Base-by-base conservation (phyloP, 169 alveolate genomes). In the Nephromyces sp. region DNA sequence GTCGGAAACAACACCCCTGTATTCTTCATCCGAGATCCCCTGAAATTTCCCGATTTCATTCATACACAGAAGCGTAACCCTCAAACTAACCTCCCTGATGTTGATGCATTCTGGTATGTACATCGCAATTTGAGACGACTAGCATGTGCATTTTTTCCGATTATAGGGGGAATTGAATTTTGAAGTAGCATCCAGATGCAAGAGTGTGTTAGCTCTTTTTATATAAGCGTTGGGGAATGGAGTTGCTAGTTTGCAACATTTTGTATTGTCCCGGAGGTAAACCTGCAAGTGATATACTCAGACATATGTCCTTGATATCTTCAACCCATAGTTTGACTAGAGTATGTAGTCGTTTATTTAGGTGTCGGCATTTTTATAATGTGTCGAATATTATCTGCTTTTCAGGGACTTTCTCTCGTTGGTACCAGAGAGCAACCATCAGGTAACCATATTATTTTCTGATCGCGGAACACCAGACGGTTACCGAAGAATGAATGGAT, bases 381-480 rank as follows among this genome's bases (percentile, higher is more conserved):
- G n/a, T n/a, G n/a, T n/a, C n/a, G n/a, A n/a, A n/a, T n/a, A n/a
- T n/a, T n/a, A n/a, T n/a, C n/a, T n/a, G n/a, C n/a, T n/a, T n/a
- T n/a, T n/a, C n/a, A 43, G 57, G 57, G 94, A 89, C 67, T 89
- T 89, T 82, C 68, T 87, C 70, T 77, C 89, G 43, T 75, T 63
- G 30, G 70, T 33, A 24, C 94, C 92, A 32, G 94, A 89, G 72
- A 64, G 87, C 32, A 63, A 79, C 32, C 92, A 89, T 52, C 80
- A 86, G 62, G 80, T 85, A 6, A 81, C 89, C 30, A 64, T 83
- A 34, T 74, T 87, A 8, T 82, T 85, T 72, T 69, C 87, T 6
- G 84, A 87, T 66, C 75, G 94, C 66, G 94, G 94, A 6, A 82
- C 88, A 34, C 92, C 94, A 15, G 80, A 85, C 78, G 89, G 92